phyloP scores from a whole-genome alignment of 352 stramenopile genomes.

The Pythium phragmitis region DNA sequence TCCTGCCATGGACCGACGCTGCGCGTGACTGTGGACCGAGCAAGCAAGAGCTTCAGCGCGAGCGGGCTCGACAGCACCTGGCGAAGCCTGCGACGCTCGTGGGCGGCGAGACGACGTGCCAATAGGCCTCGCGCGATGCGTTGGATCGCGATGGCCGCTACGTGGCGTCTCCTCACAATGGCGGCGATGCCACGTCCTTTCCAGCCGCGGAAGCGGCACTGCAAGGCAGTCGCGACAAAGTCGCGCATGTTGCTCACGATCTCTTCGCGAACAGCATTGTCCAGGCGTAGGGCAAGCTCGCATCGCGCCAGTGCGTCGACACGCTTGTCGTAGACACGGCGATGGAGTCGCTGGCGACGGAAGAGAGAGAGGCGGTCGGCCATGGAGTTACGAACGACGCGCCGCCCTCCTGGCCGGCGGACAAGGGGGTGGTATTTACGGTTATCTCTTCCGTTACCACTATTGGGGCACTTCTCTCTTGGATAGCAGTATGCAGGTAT shows the following conservation, averaged over 20 bases:
- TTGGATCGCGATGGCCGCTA: conserved; percentile 58
- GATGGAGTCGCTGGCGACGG: conserved; percentile 44
- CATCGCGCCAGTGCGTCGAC: conserved; percentile 39
- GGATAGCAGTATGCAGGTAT: not conserved
- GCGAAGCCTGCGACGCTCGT: conserved; percentile 43
- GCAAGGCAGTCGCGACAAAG: conserved; percentile 69
- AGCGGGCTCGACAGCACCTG: conserved; percentile 71
- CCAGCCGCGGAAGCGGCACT: conserved; percentile 65
- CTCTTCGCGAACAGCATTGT: conserved; percentile 72
- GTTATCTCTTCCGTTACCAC: not conserved
- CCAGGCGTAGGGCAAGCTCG: conserved; percentile 43
- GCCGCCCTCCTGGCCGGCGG: not conserved
- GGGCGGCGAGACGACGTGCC: conserved; percentile 38
- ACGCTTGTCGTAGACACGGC: conserved; percentile 60
- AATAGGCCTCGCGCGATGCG: conserved; percentile 55
- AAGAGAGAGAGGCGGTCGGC: conserved; percentile 46
- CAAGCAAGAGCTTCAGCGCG: conserved; percentile 63
- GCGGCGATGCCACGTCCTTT: conserved; percentile 42
- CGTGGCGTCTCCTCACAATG: conserved; percentile 34
- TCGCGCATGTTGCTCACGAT: conserved; percentile 72
- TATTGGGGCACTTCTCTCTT: not conserved
- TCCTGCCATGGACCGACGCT: conserved; percentile 78
- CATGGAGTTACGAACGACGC: conserved; percentile 30
- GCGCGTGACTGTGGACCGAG: conserved; percentile 59
- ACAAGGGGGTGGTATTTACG: not conserved